Evolutionary conservation across 1,139 yeast genomes (phyloP), one percentile per base, ranked within the genome.

Genomic region (Yamadazyma atmosphaerica): DNA sequence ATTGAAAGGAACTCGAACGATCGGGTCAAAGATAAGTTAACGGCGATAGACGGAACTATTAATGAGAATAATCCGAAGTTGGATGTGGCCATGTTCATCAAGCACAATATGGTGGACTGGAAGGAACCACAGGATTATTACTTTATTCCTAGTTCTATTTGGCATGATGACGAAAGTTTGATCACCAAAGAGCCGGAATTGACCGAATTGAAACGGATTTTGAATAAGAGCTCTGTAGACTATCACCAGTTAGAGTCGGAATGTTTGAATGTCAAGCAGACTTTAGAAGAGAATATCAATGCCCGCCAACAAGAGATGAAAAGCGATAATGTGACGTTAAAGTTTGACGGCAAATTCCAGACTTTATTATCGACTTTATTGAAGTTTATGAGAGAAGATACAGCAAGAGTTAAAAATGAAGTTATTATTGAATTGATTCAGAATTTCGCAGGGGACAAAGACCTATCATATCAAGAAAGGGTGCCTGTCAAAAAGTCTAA

Each of bases 91-190:
- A 92, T 94, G 98, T 94, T 83, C 62, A 81, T 89, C 41, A 89
- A 89, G 55, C 99, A 94, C 62, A 94, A 94, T 55, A 43, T 67
- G 17, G 54, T 69, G 16, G 74, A 74, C 25, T 92, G 97, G 97
- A 70, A 72, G 34, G 98, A 89, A 52, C 98, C 98, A 0, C 68
- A 68, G 4, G 98, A 92, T 61, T 87, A 84, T 56, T 76, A 79
- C 49, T 94, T 84, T 54, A 77, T 87, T 48, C 97, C 98, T 1
- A 83, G 95, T 29, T 82, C 90, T 24, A 85, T 94, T 35, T 94
- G 98, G 98, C 98, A 90, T 61, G 98, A 92, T 55, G 97, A 92
- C 60, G 96, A 89, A 47, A 70, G 78, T 34, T 79, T 92, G 65
- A 69, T 82, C 12, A 74, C 79, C 2, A 74, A 76, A 14, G 82